Base-by-base conservation (phyloP, 2,329 filamentous ascomycete genomes). In the Paraphaeosphaeria sporulosa region DNA sequence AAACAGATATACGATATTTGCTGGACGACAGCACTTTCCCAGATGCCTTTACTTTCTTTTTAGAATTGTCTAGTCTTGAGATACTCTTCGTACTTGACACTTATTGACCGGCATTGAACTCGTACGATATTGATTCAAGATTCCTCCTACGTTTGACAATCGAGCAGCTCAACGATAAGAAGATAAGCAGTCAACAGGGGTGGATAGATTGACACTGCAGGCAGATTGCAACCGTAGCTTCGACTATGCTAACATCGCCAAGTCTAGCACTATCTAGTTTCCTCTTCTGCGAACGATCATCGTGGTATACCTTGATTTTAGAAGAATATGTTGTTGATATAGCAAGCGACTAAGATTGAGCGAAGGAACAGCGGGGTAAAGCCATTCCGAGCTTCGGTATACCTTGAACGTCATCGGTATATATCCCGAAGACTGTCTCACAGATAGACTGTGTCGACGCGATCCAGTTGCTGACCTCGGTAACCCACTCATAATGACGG, bases 111-210 rank as follows among this genome's bases (percentile, higher is more conserved):
- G 2, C 10, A 2, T 9, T 32, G 10, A 32, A 5, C 4, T 32
- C 30, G 30, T 32, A 32, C 30, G 30, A 32, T 9, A 32, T 12
- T 9, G 30, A 9, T 32, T 12, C 30, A 9, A 12, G 30, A 32
- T 32, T 2, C 38, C n/a, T 40, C 38, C 38, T 10, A 23, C 9
- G 32, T 13, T 15, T 21, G 15, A 10, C 19, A 23, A 4, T 27
- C 12, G 13, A 4, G 15, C 21, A 25, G 38, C 43, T 54, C 43
- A 44, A 23, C 50, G 51, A 54, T 53, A 53, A 53, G 38, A 12
- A 43, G 50, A 54, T 54, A 44, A 43, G 38, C 23, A 32, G 10
- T 44, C 6, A 6, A 32, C 51, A 4, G 43, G 51, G 51, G 2
- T 44, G n/a, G 12, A 43, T 54, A 54, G 17, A 54, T 54, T 44